These are phyloP conservation scores for Trichosporon sp. DNA, from an alignment of 1,284 basidiomycete genomes.

Conservation along the genomic window DNA sequence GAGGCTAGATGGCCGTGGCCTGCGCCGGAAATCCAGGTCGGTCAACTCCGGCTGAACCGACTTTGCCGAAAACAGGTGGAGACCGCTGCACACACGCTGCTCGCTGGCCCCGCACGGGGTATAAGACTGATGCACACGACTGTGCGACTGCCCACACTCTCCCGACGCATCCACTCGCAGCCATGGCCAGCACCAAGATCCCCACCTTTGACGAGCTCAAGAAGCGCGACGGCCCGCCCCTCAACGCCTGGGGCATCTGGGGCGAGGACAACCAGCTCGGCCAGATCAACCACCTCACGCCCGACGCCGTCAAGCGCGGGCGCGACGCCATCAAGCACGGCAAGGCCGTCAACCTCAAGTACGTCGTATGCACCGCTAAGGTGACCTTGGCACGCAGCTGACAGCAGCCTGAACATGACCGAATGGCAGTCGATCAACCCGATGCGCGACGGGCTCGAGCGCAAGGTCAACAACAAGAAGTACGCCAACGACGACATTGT, in stretches of 20 bases:
- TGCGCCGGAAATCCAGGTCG: not conserved
- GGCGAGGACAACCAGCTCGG: conserved; percentile 34
- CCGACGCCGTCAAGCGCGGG: conserved; percentile 30
- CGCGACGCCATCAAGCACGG: conserved; percentile 33
- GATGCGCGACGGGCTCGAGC: not conserved
- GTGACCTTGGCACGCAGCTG: not conserved
- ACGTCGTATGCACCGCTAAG: not conserved
- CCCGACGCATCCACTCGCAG: not conserved
- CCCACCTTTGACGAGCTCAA: conserved; percentile 24
- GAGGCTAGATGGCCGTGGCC: not conserved
- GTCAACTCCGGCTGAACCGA: not conserved
- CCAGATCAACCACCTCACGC: conserved; percentile 35
- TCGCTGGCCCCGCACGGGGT: not conserved
- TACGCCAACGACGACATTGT: conserved; percentile 37
- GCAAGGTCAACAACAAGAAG: not conserved
- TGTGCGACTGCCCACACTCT: not conserved
- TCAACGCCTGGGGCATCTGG: conserved; percentile 38
- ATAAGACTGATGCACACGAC: not conserved
- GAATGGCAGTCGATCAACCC: not conserved
- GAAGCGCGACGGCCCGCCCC: conserved; percentile 27
- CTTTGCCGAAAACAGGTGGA: not conserved
- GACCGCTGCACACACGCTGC: not conserved
- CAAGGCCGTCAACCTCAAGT: conserved; percentile 38
- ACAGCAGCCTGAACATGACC: conserved; percentile 10
- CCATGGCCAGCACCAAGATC: not conserved